Percentiles rank a stretch among this genome's conserved stretches.
phyloP scores from a whole-genome alignment of 2,329 filamentous ascomycete species.

The Exophiala xenobiotica region DNA sequence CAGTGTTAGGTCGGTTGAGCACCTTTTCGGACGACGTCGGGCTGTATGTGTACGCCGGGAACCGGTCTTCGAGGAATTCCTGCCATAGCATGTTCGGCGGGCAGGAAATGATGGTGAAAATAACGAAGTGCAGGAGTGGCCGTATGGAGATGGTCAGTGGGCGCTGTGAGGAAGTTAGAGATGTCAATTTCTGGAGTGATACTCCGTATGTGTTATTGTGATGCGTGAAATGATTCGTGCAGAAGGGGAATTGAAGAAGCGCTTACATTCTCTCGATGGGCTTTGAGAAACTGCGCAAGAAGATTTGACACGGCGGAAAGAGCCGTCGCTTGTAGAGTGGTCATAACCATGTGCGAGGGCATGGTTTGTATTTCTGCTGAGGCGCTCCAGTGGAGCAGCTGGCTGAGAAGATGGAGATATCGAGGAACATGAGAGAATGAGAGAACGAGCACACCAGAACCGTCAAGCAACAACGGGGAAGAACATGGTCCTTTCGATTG shows the following conservation, averaged over 20 bases:
- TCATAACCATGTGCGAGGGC: conserved; percentile 48
- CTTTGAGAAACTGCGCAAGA: conserved; percentile 68
- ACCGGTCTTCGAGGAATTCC: conserved; percentile 69
- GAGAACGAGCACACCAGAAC: no score
- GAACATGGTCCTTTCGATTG: no score
- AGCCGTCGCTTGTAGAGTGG: conserved; percentile 65
- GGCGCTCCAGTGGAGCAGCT: not conserved
- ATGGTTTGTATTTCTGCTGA: conserved; percentile 6
- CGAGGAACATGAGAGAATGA: no score
- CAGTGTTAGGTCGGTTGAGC: conserved; percentile 49
- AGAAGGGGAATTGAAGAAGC: not conserved
- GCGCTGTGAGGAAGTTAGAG: conserved; percentile 6
- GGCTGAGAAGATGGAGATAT: not conserved
- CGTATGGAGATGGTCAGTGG: conserved; percentile 63
- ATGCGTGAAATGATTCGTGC: no score
- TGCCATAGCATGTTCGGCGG: conserved; percentile 90
- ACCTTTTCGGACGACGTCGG: conserved; percentile 23
- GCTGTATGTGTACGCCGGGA: conserved; percentile 56
- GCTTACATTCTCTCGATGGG: conserved; percentile 46
- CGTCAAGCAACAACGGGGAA: no score
- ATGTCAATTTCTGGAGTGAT: not conserved
- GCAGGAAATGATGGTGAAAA: conserved; percentile 70
- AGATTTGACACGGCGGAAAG: conserved; percentile 69
- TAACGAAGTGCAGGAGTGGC: conserved; percentile 72
- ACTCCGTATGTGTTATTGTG: not conserved